phyloP scores from a whole-genome alignment of 2,329 filamentous ascomycete species.

The Endoconidiophora polonica region DNA sequence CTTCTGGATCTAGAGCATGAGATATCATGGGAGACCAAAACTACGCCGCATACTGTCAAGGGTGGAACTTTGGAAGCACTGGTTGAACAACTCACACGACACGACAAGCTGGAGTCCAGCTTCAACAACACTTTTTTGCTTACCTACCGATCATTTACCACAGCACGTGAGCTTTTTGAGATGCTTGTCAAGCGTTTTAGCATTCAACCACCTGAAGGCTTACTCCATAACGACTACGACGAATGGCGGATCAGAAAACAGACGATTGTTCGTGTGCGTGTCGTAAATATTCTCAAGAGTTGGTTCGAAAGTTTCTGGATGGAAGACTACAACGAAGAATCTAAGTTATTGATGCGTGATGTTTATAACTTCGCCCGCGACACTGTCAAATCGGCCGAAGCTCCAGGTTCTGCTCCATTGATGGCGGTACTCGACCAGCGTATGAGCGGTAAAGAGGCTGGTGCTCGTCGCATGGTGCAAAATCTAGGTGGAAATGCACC shows the following conservation, averaged over 20 bases:
- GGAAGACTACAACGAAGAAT: slow-evolving; percentile 77
- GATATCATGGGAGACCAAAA: slow-evolving; percentile 75
- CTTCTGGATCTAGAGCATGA: slow-evolving; percentile 77
- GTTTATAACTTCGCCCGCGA: slow-evolving; percentile 86
- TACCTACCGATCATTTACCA: slow-evolving; percentile 90
- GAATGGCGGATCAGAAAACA: slow-evolving; percentile 88
- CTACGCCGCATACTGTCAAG: slow-evolving; percentile 58
- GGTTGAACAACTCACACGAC: slow-evolving; percentile 86
- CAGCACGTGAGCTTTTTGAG: slow-evolving; percentile 79
- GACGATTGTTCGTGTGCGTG: slow-evolving; percentile 84
- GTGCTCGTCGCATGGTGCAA: slow-evolving; percentile 70
- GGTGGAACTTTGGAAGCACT: slow-evolving; percentile 78
- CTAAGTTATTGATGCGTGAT: slow-evolving; percentile 67
- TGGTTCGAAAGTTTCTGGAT: slow-evolving; percentile 99
- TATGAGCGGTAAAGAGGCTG: slow-evolving; percentile 71
- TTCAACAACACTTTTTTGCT: slow-evolving; percentile 98
- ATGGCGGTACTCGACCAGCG: slow-evolving; percentile 81
- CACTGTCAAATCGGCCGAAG: slow-evolving; percentile 83
- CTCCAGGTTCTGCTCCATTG: slow-evolving; percentile 68
- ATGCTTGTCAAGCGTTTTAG: slow-evolving; percentile 81
- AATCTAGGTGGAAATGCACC: slow-evolving; percentile 73
- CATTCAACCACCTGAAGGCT: slow-evolving; percentile 74
- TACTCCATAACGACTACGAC: slow-evolving; percentile 61
- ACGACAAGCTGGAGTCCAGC: slow-evolving; percentile 84
- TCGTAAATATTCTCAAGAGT: slow-evolving; percentile 93